Conservation (phyloP, 2,329 filamentous ascomycete genomes). For the Colletotrichum sp. region DNA sequence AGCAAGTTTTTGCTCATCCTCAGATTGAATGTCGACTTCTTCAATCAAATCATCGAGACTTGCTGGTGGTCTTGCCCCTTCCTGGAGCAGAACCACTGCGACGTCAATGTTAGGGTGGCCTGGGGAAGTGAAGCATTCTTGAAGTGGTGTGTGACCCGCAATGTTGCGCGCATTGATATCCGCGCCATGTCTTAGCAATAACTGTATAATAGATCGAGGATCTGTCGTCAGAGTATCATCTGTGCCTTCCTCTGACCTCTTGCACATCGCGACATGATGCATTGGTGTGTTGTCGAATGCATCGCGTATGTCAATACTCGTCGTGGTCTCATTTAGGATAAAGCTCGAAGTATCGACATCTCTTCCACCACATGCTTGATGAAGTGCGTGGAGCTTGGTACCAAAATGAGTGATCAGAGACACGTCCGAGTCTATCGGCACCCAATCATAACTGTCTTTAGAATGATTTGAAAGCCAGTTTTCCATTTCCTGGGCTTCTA, state of each 20-base stretch:
- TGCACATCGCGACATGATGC: neutral
- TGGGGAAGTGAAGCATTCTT: neutral
- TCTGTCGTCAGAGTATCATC: neutral
- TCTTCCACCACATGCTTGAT: neutral
- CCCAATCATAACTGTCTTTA: neutral
- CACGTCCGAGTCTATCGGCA: fast-evolving
- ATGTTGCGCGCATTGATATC: neutral
- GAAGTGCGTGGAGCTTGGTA: neutral
- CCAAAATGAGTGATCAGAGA: neutral
- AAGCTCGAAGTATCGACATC: neutral
- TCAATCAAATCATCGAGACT: neutral
- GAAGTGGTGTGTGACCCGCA: neutral
- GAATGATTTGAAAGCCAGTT: fast-evolving
- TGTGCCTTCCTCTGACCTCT: neutral
- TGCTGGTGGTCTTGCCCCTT: neutral
- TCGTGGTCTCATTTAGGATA: neutral
- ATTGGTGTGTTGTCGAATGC: neutral
- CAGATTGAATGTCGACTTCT: neutral
- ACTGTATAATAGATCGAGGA: neutral
- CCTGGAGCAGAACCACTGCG: neutral
- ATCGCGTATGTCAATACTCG: neutral
- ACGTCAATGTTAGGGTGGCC: neutral
- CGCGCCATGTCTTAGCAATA: neutral
- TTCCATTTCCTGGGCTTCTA: neutral
- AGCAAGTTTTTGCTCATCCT: neutral